Base-by-base conservation (phyloP, 75 land plant genomes). In the Pinus taeda region DNA sequence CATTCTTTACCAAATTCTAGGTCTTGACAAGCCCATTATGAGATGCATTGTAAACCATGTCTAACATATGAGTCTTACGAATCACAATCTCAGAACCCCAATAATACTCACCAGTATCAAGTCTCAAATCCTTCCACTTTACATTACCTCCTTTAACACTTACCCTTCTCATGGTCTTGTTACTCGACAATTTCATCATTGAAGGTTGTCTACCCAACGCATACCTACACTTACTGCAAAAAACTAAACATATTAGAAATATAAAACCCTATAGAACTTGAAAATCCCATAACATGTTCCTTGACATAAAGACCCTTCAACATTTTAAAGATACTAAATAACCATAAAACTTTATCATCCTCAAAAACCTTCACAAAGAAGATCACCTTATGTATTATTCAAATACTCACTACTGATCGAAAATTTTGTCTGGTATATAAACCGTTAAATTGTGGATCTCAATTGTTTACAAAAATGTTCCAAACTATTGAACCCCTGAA, bases 51-150 rank as follows among this genome's bases (percentile, higher is more conserved):
- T 80, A 53, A 61, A 87, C 93, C 64, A 91, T 91, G 79, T 91
- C 91, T 75, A 92, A 81, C 17, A 92, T 82, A 78, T 92, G 85
- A 2, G 90, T 84, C 79, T 92, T 92, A 62, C 93, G 73, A 4
- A 92, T 87, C 2, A 89, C 92, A 65, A 92, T 87, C 75, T 92
- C 92, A 71, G 88, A 89, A 2, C 89, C 89, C 89, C 87, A 87
- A 0, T 87, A 87, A 71, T 76, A 87, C 59, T 87, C 84, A 1
- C 89, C 87, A 18, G 81, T 79, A 30, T 87, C 89, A 12, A 87
- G 79, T 15, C 89, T 76, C 21, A 87, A 79, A 15, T 87, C 89
- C 71, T 87, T 76, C 71, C 87, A 84, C 76, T 87, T 84, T 26
- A 81, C 78, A 59, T 84, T 81, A 2, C 88, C 88, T 57, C 88